A percentile compares a stretch with the other conserved stretches of the same genome.
phyloP scores from a whole-genome alignment of 2,329 filamentous ascomycete species.

The Xylariaceae sp. region DNA sequence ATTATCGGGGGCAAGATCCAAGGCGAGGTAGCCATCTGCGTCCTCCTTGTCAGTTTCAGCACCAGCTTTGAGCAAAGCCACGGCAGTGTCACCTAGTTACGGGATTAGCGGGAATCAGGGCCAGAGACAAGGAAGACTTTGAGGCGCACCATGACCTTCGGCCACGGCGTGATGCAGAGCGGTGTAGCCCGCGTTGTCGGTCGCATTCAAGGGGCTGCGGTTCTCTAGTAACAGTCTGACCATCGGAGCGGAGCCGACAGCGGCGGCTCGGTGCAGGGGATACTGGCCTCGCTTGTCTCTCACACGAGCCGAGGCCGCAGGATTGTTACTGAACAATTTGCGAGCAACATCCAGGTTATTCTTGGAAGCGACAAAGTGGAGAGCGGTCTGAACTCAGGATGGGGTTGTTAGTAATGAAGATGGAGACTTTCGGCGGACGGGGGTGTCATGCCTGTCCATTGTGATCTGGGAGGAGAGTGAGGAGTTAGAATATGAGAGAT shows the following conservation, averaged over 20 bases:
- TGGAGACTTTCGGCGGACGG: neutral
- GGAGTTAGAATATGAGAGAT: conserved; percentile 9
- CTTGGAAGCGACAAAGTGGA: conserved; percentile 92
- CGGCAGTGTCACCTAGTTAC: conserved; percentile 68
- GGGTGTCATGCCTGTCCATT: conserved; percentile 55
- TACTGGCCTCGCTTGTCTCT: conserved; percentile 88
- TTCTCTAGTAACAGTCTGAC: conserved; percentile 73
- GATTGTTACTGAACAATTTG: conserved; percentile 67
- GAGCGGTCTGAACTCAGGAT: conserved; percentile 59
- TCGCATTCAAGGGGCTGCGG: conserved; percentile 76
- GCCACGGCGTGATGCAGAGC: conserved; percentile 84
- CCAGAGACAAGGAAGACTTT: neutral
- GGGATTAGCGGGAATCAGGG: neutral
- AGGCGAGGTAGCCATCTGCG: conserved; percentile 62
- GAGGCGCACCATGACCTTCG: conserved; percentile 61
- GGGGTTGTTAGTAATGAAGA: conserved; percentile 2
- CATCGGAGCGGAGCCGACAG: conserved; percentile 84
- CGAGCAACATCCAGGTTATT: conserved; percentile 77
- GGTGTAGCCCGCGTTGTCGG: conserved; percentile 79
- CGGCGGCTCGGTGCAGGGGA: conserved; percentile 85
- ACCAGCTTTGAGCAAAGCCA: conserved; percentile 77
- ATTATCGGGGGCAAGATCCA: conserved; percentile 81
- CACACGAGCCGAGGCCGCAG: conserved; percentile 68
- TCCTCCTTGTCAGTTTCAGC: conserved; percentile 79
- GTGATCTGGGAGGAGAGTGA: conserved; percentile 44